Evolutionary conservation across 352 stramenopile genomes (phyloP), one percentile per base, ranked within the genome.

Genomic region (Phytopythium montanum): DNA sequence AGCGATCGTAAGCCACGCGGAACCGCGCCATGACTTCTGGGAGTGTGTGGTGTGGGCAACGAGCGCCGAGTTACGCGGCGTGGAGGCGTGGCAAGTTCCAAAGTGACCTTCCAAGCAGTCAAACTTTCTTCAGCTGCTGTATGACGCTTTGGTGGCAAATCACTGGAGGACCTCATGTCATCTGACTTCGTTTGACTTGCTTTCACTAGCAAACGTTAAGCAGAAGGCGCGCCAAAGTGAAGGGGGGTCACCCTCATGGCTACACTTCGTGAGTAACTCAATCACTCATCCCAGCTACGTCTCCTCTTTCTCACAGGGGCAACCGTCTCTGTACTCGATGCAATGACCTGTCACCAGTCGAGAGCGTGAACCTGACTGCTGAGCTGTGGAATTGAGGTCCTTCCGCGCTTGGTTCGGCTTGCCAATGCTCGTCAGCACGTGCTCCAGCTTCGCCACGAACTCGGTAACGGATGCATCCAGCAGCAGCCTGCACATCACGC

Each of bases 1-100:
- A 82, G 33, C 64, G 62, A 39, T 86, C 71, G 69, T 94, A 94
- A 21, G 61, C 61, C 18, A 71, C 39, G 16, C 68, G 72, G 49
- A 84, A 79, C 23, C 72, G 57, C 42, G 61, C 66, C 76, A 87
- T 87, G 7, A 34, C 9, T 9, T 42, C 41, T 14, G 36, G 51
- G 29, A 16, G 31, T n/a, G 29, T 1, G 6, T 21, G 3, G 0
- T 10, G 1, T 8, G 19, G 18, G 0, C n/a, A 3, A 31, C 31
- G 12, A 44, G 3, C 8, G 29, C 25, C 10, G 26, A 10, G 19
- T 3, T 2, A 18, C 19, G 50, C 39, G 12, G 39, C 21, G 18
- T 46, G 39, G 39, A 12, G n/a, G 39, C 18, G 19, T 10, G 39
- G 19, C 31, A 56, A 18, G 26, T 44, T 56, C 19, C 12, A 2